phyloP scores from a whole-genome alignment of 306 rosid species.

The Lathyrus sativus region DNA sequence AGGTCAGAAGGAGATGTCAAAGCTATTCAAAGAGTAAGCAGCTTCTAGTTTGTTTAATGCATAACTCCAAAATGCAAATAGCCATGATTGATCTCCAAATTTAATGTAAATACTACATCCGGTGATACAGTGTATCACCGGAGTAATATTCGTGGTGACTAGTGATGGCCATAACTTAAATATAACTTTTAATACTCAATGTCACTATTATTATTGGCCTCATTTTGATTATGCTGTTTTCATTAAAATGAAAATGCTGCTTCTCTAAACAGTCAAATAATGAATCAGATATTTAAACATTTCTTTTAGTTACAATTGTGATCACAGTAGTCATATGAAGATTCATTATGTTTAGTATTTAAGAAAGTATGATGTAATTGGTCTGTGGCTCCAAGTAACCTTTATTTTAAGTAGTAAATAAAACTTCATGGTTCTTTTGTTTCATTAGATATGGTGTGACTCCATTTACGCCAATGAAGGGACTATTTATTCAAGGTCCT shows the following conservation, averaged over 20 bases:
- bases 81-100: conserved; percentile 3
- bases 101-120: conserved; percentile 17
- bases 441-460: conserved; percentile 26
- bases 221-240: conserved; percentile 14
- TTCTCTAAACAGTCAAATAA: not conserved
- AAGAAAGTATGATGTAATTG: conserved; percentile 11
- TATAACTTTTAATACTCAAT: not conserved
- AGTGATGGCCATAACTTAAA: conserved; percentile 8
- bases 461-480: conserved; percentile 31
- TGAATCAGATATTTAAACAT: conserved; percentile 20
- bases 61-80: conserved; percentile 1
- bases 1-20: conserved; percentile 38
- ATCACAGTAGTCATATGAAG: conserved; percentile 23
- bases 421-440: conserved; percentile 30
- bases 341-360: conserved; percentile 1
- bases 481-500: conserved; percentile 80
- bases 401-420: conserved; percentile 21
- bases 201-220: conserved; percentile 31
- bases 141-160: conserved; percentile 25
- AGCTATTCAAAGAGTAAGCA: conserved; percentile 46
- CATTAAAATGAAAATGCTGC: conserved; percentile 27
- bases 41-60: conserved; percentile 18
- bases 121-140: conserved; percentile 21
- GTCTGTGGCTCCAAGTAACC: conserved; percentile 27
- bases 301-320: conserved; percentile 30